A percentile compares a stretch with the other conserved stretches of the same genome.
phyloP scores from a whole-genome alignment of 73 alveolate species.

The Uronychia setigera region DNA sequence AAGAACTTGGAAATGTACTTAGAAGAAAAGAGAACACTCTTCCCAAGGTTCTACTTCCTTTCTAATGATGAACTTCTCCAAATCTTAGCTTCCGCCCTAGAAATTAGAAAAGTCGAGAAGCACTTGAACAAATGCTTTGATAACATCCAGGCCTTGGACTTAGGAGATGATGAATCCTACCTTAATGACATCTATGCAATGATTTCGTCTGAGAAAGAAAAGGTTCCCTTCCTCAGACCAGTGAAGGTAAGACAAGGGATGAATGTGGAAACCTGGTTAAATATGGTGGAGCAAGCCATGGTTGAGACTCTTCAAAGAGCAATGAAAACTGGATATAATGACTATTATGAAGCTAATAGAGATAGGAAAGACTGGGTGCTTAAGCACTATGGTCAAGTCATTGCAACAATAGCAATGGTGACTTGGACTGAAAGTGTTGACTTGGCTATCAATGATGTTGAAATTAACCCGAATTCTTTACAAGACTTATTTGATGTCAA shows the following conservation, averaged over 20 bases:
- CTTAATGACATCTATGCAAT: slow-evolving; percentile 81
- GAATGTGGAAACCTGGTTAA: slow-evolving; percentile 29
- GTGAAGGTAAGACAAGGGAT: slow-evolving; percentile 53
- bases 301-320: slow-evolving; percentile 47
- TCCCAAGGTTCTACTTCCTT: slow-evolving; percentile 86
- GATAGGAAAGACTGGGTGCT: slow-evolving; percentile 56
- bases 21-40: slow-evolving; percentile 86
- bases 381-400: slow-evolving; percentile 35
- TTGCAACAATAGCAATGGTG: slow-evolving; percentile 33
- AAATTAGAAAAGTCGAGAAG: slow-evolving; percentile 72
- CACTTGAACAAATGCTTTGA: slow-evolving; percentile 95
- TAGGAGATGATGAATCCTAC: slow-evolving; percentile 84
- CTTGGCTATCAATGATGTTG: slow-evolving; percentile 37
- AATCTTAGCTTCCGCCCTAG: slow-evolving; percentile 93
- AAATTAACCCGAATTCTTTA: slow-evolving; percentile 25
- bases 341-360: slow-evolving; percentile 87
- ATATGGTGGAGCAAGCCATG: slow-evolving; percentile 64
- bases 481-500: slow-evolving; percentile 54
- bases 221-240: slow-evolving; percentile 61
- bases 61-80: slow-evolving; percentile 93
- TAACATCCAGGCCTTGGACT: slow-evolving; percentile 81
- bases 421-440: slow-evolving; percentile 55
- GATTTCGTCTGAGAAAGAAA: slow-evolving; percentile 97
- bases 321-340: slow-evolving; percentile 57
- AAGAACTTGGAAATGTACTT: slow-evolving; percentile 91